Base-by-base conservation (phyloP, 1,284 basidiomycete genomes). In the Chalciporus sp. region DNA sequence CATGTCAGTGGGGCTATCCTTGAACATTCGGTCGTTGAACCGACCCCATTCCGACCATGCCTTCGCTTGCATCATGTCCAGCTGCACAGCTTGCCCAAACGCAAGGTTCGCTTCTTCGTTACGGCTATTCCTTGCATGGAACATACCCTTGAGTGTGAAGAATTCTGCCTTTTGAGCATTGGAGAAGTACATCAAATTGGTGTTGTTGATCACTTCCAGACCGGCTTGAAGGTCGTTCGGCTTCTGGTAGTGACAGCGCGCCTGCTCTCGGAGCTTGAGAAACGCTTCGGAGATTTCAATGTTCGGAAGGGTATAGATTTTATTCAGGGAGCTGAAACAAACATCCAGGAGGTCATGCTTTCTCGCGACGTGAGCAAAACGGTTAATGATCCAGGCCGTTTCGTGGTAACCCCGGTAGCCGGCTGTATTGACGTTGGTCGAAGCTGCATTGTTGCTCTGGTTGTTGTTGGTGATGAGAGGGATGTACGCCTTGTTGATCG, bases 221-320 rank as follows among this genome's bases (percentile, higher is more conserved):
- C 98, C 98, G 10, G 94, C 90, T 58, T 92, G 88, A 58, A 98
- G 84, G 72, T 98, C 96, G 59, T 91, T 90, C 0, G 93, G 91
- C 66, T 93, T 95, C 72, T 98, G 95, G 74, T 97, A 98, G 76
- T 98, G 95, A 68, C 96, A 98, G 49, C 95, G 89, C n/a, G 97
- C 98, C 74, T 99, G 97, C 72, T 99, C 98, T 49, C 98, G 89
- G 33, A 99, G 84, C 75, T 99, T 99, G 57, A 99, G 80, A 81
- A 99, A 99, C 1, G 98, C 97, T 72, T 99, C 97, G 3, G 97
- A 97, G 62, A 99, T 99, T 75, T 99, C 97, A 74, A 99, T 99
- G 73, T 99, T 99, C 20, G 98, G 98, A 35, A 99, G 76, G 1
- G 94, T 97, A 75, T 99, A 99, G 67, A 99, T 99, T 77, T 95